Evolutionary conservation across 495 filamentous ascomycete genomes (phyloP).

Genomic region (Penicillium lagena): DNA sequence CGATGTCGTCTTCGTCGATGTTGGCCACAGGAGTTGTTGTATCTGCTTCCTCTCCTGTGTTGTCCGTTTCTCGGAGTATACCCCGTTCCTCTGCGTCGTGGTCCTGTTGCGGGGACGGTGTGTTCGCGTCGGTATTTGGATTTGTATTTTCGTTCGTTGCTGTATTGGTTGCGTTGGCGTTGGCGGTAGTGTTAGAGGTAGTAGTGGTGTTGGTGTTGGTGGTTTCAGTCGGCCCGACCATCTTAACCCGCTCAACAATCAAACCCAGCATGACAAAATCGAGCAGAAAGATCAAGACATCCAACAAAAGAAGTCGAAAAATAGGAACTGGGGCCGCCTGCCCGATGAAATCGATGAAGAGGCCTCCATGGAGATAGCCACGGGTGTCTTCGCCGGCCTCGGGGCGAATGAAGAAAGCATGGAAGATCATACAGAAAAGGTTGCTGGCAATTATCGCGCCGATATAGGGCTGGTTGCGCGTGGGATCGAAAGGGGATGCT

Average conservation of each 20-base stretch:
- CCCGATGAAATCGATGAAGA: constrained; percentile 84
- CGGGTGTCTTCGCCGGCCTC: constrained; percentile 68
- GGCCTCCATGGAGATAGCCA: constrained; percentile 77
- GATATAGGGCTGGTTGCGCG: constrained; percentile 57
- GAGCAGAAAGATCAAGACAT: constrained; percentile 56
- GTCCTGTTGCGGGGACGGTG: constrained; percentile 46
- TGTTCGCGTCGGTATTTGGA: neutral
- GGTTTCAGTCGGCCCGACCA: constrained; percentile 13
- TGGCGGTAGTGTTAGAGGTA: constrained; percentile 1
- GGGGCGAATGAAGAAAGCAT: constrained; percentile 55
- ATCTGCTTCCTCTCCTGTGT: constrained; percentile 14
- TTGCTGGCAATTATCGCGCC: constrained; percentile 65
- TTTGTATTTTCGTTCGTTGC: neutral
- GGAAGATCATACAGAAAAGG: constrained; percentile 65
- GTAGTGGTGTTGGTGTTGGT: constrained; percentile 12
- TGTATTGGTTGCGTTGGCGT: constrained; percentile 8
- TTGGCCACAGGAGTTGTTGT: neutral
- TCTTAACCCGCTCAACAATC: constrained; percentile 60
- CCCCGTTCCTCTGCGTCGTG: constrained; percentile 81
- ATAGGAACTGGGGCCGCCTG: constrained; percentile 69
- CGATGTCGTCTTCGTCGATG: constrained; percentile 21
- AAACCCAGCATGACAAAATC: constrained; percentile 73
- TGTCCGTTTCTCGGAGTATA: constrained; percentile 42
- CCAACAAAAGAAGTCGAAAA: constrained; percentile 55
- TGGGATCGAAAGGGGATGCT: constrained; percentile 58